These are phyloP conservation scores for Fusarium domesticum DNA, from an alignment of 2,329 filamentous ascomycete genomes.

Conservation along the genomic window DNA sequence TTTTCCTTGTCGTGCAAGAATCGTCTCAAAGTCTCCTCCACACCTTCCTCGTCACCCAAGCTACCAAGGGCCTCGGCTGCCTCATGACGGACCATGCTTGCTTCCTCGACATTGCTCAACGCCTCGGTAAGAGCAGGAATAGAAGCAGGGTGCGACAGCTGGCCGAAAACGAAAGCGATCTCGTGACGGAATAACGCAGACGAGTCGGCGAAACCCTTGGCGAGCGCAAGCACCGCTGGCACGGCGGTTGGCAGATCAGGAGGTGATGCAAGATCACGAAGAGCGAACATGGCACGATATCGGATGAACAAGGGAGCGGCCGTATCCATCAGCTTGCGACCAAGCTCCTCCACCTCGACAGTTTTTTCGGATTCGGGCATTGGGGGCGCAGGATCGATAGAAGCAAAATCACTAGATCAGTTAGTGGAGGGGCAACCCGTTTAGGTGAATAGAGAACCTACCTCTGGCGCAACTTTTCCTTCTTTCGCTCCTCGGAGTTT, in stretches of 20 bases:
- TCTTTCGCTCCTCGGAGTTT: conserved; percentile 66
- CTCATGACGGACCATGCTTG: conserved; percentile 96
- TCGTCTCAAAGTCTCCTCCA: conserved; percentile 77
- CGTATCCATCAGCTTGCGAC: conserved; percentile 74
- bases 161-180: conserved; percentile 96
- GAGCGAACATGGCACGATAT: conserved; percentile 97
- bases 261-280: conserved; percentile 91
- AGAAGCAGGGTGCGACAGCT: conserved; percentile 92
- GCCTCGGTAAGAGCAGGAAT: conserved; percentile 82
- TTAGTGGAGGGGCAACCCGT: conserved; percentile 29
- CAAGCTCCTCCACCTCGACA: conserved; percentile 74
- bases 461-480: conserved; percentile 80
- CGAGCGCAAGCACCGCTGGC: conserved; percentile 81
- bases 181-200: conserved; percentile 96
- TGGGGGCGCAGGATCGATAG: conserved; percentile 91
- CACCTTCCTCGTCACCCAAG: conserved; percentile 87
- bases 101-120: conserved; percentile 75
- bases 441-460: conserved; percentile 39
- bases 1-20: conserved; percentile 90
- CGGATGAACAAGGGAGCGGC: conserved; percentile 79
- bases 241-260: conserved; percentile 86
- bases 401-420: conserved; percentile 77
- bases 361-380: conserved; percentile 67
- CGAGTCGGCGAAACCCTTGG: conserved; percentile 77
- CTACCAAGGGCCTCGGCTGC: conserved; percentile 94